Conservation (phyloP, 2,329 filamentous ascomycete genomes). For the Neopestalotiopsis clavispora region DNA sequence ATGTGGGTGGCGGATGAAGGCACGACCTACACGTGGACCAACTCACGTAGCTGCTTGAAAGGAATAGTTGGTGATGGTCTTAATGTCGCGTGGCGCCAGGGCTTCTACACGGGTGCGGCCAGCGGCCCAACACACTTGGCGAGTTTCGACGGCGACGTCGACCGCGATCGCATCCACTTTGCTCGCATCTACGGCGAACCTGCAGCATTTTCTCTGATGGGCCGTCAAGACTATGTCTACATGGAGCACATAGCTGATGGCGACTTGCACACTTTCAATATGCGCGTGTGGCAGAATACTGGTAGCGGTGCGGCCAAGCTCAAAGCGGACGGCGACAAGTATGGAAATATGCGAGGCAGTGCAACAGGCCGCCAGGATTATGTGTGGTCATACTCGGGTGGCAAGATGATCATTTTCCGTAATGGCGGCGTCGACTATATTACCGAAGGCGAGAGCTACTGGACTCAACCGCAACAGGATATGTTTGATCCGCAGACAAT, state of each 20-base stretch:
- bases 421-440: slow-evolving; percentile 19
- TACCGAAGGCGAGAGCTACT: slow-evolving; percentile 20
- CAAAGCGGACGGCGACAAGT: slow-evolving; percentile 34
- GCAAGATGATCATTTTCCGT: slow-evolving; percentile 22
- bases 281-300: slow-evolving; percentile 28
- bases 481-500: slow-evolving; percentile 10
- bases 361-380: slow-evolving; percentile 30
- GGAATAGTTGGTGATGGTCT: slow-evolving; percentile 27
- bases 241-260: slow-evolving; percentile 20
- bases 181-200: slow-evolving; percentile 29
- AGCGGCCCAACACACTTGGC: slow-evolving; percentile 23
- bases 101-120: slow-evolving; percentile 17
- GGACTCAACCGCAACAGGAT: slow-evolving; percentile 3
- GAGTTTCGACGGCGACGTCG: slow-evolving; percentile 1
- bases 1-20: slow-evolving; percentile 29
- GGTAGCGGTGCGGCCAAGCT: slow-evolving; percentile 26
- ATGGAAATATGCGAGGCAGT: slow-evolving; percentile 35
- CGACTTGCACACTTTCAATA: slow-evolving; percentile 21
- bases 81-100: slow-evolving; percentile 28
- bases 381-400: slow-evolving; percentile 26
- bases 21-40: slow-evolving; percentile 28
- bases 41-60: slow-evolving; percentile 26
- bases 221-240: slow-evolving; percentile 26
- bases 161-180: slow-evolving; percentile 27
- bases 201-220: not conserved